Evolutionary conservation across 495 filamentous ascomycete species (phyloP).

Genomic region (Lophium mytilinum): DNA sequence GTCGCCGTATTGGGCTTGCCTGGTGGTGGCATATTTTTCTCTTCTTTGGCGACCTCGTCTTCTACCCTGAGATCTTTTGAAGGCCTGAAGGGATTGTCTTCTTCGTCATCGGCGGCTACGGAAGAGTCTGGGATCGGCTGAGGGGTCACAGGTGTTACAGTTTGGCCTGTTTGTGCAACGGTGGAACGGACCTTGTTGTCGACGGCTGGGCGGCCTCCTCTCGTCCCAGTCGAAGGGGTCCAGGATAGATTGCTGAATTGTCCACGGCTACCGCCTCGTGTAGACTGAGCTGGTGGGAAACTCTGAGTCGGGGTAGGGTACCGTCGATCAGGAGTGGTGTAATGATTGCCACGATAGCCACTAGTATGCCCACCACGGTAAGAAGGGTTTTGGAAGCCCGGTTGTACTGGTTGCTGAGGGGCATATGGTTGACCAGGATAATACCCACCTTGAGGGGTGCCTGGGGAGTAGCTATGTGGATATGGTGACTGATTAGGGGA

Average conservation of each 20-base stretch:
- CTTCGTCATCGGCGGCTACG: conserved; percentile 37
- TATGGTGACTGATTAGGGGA: conserved; percentile 46
- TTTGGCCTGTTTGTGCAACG: conserved; percentile 1
- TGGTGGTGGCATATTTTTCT: conserved; percentile 44
- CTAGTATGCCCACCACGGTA: conserved; percentile 47
- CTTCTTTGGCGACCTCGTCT: conserved; percentile 44
- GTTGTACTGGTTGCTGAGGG: conserved; percentile 45
- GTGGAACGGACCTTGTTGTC: conserved; percentile 8
- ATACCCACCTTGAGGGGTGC: conserved; percentile 44
- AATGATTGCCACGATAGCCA: conserved; percentile 47
- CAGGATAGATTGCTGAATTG: conserved; percentile 57
- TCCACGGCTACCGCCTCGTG: conserved; percentile 28
- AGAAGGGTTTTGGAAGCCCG: conserved; percentile 38
- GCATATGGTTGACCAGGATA: conserved; percentile 47
- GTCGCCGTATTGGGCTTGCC: conserved; percentile 39
- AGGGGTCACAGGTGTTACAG: conserved; percentile 22
- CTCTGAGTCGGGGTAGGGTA: conserved; percentile 32
- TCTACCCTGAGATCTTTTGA: conserved; percentile 58
- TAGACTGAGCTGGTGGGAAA: conserved; percentile 5
- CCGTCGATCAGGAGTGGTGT: conserved; percentile 43
- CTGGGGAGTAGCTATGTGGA: conserved; percentile 41
- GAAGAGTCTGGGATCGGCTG: conserved; percentile 25
- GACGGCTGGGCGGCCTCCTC: conserved; percentile 37
- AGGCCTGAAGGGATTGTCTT: conserved; percentile 53
- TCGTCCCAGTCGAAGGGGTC: conserved; percentile 40